Conservation (phyloP, 768 basidiomycete species). For the Panaeolus cyanescens region DNA sequence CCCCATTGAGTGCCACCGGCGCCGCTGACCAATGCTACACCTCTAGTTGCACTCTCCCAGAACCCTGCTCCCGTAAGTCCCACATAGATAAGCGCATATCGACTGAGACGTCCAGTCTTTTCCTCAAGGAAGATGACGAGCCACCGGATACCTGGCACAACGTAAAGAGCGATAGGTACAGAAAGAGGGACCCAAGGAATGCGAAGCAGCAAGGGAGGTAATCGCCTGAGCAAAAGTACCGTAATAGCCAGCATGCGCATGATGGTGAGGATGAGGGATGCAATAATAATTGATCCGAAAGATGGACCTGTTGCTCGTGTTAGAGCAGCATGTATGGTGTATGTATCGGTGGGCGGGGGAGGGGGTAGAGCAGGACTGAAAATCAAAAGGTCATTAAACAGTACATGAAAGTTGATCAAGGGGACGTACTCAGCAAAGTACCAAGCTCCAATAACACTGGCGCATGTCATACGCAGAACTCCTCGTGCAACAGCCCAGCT, state of each 20-base stretch:
- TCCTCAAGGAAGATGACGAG: constrained; percentile 53
- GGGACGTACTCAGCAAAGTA: constrained; percentile 66
- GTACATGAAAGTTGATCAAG: background rate
- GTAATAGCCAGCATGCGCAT: constrained; percentile 60
- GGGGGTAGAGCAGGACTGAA: constrained; percentile 28
- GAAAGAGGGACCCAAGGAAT: constrained; percentile 27
- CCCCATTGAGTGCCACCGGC: constrained; percentile 22
- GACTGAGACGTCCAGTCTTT: constrained; percentile 58
- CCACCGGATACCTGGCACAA: constrained; percentile 44
- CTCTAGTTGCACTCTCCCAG: constrained; percentile 53
- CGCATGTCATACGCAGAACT: constrained; percentile 70
- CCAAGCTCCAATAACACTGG: constrained; percentile 90
- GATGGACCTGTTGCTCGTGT: constrained; percentile 81
- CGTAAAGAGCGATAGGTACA: constrained; percentile 46
- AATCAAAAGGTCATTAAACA: background rate
- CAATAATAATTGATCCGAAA: constrained; percentile 76
- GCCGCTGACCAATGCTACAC: constrained; percentile 43
- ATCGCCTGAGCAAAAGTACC: constrained; percentile 50
- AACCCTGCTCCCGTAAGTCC: constrained; percentile 78
- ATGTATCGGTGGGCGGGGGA: constrained; percentile 61
- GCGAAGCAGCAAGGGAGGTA: constrained; percentile 50
- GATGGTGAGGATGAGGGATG: constrained; percentile 74
- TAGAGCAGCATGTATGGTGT: constrained; percentile 75
- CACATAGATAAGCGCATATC: constrained; percentile 66
- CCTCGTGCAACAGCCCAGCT: constrained; percentile 82